phyloP scores from a whole-genome alignment of 2,329 filamentous ascomycete genomes.

The Incumbomyces lentus region DNA sequence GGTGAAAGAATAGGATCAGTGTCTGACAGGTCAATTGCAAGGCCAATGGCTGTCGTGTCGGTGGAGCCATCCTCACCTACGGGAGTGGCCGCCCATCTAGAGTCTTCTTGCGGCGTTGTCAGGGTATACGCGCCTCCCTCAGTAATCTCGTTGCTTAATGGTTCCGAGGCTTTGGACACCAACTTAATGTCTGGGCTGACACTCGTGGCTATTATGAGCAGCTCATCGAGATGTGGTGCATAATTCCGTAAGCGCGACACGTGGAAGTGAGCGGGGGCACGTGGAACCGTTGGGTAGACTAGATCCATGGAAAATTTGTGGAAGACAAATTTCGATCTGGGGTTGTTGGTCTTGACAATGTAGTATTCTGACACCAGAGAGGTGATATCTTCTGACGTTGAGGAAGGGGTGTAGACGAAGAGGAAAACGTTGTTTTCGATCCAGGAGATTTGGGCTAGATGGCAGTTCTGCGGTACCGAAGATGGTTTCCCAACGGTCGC shows the following conservation, averaged over 20 bases:
- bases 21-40: constrained; percentile 72
- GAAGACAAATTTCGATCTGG: constrained; percentile 48
- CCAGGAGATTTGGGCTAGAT: constrained; percentile 77
- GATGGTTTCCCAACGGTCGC: constrained; percentile 70
- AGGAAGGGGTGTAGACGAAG: constrained; percentile 59
- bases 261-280: constrained; percentile 63
- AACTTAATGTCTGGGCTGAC: constrained; percentile 69
- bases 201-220: constrained; percentile 73
- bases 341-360: constrained; percentile 49
- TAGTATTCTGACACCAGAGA: constrained; percentile 57
- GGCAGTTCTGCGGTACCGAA: constrained; percentile 50
- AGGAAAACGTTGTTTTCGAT: constrained; percentile 80
- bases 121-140: constrained; percentile 62
- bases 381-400: constrained; percentile 33
- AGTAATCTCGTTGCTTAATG: constrained; percentile 52
- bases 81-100: constrained; percentile 63
- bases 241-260: constrained; percentile 69
- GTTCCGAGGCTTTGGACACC: constrained; percentile 60
- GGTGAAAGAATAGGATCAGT: constrained; percentile 69
- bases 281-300: constrained; percentile 60
- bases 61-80: constrained; percentile 51
- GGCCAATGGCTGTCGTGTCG: constrained; percentile 70
- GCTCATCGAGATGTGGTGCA: constrained; percentile 66
- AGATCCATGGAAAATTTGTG: constrained; percentile 60
- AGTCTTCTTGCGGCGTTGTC: constrained; percentile 63